These are phyloP conservation scores for Schwanniomyces sp. DNA, from an alignment of 805 yeast genomes.

Conservation along the genomic window DNA sequence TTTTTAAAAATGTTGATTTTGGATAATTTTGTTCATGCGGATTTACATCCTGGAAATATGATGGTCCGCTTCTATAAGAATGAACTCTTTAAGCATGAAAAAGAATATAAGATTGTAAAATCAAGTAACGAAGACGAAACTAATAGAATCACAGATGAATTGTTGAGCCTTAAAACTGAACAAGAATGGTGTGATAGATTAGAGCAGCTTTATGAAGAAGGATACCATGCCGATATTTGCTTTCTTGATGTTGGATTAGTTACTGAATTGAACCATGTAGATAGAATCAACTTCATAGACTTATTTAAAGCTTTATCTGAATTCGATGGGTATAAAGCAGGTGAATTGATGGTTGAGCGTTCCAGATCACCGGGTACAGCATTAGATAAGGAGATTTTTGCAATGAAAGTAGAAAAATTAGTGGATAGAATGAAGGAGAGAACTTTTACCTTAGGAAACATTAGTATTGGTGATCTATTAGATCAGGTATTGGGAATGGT, in stretches of 20 bases:
- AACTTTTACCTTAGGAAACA: slow-evolving; percentile 89
- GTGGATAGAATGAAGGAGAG: slow-evolving; percentile 80
- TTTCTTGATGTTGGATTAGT: slow-evolving; percentile 92
- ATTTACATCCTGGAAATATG: slow-evolving; percentile 95
- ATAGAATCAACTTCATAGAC: slow-evolving; percentile 84
- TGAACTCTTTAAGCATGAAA: slow-evolving; percentile 40
- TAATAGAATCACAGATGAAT: slow-evolving; percentile 43
- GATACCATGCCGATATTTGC: slow-evolving; percentile 82
- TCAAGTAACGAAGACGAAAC: slow-evolving; percentile 46
- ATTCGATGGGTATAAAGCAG: slow-evolving; percentile 93
- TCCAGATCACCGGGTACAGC: slow-evolving; percentile 95
- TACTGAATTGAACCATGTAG: slow-evolving; percentile 77
- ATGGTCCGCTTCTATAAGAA: slow-evolving; percentile 67
- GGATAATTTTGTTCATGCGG: slow-evolving; percentile 95
- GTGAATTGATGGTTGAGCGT: slow-evolving; percentile 92
- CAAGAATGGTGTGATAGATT: slow-evolving; percentile 50
- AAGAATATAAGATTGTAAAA: slow-evolving; percentile 42
- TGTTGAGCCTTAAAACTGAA: slow-evolving; percentile 35
- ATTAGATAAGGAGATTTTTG: slow-evolving; percentile 79
- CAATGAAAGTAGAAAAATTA: slow-evolving; percentile 79
- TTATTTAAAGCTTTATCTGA: slow-evolving; percentile 84
- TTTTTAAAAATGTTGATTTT: slow-evolving; percentile 89
- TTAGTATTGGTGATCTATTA: slow-evolving; percentile 86
- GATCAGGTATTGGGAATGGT: slow-evolving; percentile 91
- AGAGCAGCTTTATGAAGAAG: slow-evolving; percentile 46